Conservation (phyloP, 768 basidiomycete species). For the Lyophyllum decastes region DNA sequence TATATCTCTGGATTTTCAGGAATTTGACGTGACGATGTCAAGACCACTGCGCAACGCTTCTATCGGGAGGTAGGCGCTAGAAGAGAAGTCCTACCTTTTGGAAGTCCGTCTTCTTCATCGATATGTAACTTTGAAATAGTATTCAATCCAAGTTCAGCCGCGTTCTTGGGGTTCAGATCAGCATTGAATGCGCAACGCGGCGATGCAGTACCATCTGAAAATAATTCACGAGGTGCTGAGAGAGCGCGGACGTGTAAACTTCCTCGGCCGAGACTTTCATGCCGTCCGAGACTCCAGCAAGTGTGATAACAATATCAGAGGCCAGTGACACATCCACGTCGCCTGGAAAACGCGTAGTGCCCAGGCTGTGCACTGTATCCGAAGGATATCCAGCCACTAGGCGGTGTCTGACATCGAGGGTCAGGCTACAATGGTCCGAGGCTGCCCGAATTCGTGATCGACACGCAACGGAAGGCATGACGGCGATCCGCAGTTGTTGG, state of each 20-base stretch:
- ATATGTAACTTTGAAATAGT: constrained; percentile 55
- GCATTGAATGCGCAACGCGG: neutral
- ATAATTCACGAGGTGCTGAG: constrained; percentile 49
- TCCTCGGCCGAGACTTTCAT: constrained; percentile 35
- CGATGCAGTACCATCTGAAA: constrained; percentile 44
- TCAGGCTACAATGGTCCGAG: constrained; percentile 44
- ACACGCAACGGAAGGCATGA: constrained; percentile 32
- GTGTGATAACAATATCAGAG: constrained; percentile 50
- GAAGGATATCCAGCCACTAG: constrained; percentile 34
- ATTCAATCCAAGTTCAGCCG: constrained; percentile 55
- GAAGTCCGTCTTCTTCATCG: constrained; percentile 41
- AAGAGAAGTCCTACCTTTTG: constrained; percentile 37
- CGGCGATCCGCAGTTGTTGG: neutral
- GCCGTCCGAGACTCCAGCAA: constrained; percentile 57
- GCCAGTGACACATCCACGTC: constrained; percentile 50
- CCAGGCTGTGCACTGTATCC: constrained; percentile 27
- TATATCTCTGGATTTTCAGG: constrained; percentile 11
- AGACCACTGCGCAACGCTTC: constrained; percentile 7
- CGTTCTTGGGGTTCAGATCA: constrained; percentile 48
- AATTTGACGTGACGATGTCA: constrained; percentile 20
- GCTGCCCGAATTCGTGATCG: constrained; percentile 43
- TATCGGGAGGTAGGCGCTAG: constrained; percentile 5
- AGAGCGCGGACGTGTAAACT: constrained; percentile 52
- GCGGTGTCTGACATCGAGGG: constrained; percentile 47
- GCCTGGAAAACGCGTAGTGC: constrained; percentile 36